Base-by-base conservation (phyloP, 345 rosid species). In the Hibiscus syriacus region DNA sequence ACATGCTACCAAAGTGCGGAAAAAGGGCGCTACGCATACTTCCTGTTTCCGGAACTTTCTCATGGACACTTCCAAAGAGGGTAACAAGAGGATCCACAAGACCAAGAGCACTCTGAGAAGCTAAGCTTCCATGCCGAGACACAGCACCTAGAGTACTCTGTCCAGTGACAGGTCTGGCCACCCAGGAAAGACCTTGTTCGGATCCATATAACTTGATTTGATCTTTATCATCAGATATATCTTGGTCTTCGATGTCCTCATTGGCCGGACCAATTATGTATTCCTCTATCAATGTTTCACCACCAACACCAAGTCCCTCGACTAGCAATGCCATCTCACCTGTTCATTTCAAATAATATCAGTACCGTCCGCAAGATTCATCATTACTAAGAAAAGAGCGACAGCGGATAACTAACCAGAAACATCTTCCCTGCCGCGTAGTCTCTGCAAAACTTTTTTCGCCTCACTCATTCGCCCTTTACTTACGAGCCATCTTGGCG, bases 311-410 rank as follows among this genome's bases (percentile, higher is more conserved):
- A 67, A 94, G 90, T 38, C 99, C 99, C 82, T 94, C 99, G 16
- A 87, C 92, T 78, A 91, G 80, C 77, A 94, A 83, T 73, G 97
- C 96, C 97, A 91, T 83, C 86, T 94, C 99, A 84, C 99, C 99
- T 93, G 95, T 80, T 65, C 52, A 79, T 45, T 48, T 39, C 48
- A 4, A 72, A 62, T 66, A 74, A 58, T 41, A 70, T 75, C 68
- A 66, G 64, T 54, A 63, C 52, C 61, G 29, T 53, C 38, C 39
- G 5, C 32, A 67, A 22, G 29, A 38, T 38, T 5, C 38, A 34
- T 34, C 38, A 6, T 34, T 34, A 34, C 14, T 14, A 12, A 43
- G 16, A 43, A 43, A 3, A 14, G n/a, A 3, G n/a, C 26, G 16
- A 57, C 10, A n/a, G 25, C 38, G 1, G 20, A 46, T 17, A 68